Base-by-base conservation (phyloP, 2,329 filamentous ascomycete species). In the Blumeria hordei region DNA sequence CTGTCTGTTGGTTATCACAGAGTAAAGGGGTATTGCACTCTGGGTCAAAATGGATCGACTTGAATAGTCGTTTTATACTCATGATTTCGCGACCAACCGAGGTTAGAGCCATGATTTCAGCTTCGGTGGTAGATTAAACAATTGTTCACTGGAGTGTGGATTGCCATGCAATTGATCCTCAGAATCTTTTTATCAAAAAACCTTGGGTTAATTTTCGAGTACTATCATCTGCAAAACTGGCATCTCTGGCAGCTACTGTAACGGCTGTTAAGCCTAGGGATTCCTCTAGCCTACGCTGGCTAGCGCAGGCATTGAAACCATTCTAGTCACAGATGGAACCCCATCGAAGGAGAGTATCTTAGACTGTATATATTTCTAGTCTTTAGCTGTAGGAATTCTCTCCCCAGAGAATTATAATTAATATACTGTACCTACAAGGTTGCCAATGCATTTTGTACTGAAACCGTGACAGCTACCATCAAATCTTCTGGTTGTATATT, bases 31-130 rank as follows among this genome's bases (percentile, higher is more conserved):
- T 51, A 36, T 51, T 9, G 11, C 28, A 35, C 11, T 51, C 47
- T 35, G 47, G 28, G 47, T 51, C 47, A 16, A 51, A 51, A 3
- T 34, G 47, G 2, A 51, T 35, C 10, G 47, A 51, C 18, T 51
- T 51, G 14, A 50, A 50, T 6, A 35, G 47, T 51, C 47, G 5
- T 35, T 34, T 51, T 7, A 51, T 51, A 35, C 47, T 51, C 47
- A 51, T 35, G 6, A 51, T 51, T 34, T 51, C 47, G 7, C 47
- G 47, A 51, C 6, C 47, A 36, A 51, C 28, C 16, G 47, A 51
- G 6, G 47, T 51, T 51, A 51, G 28, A 51, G 47, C 47, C 47
- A 51, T 51, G 18, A 51, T 51, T 51, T 51, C 28, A n/a, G 32
- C 47, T 51, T 51, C 32, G 28, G 47, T 35, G 32, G 47, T 51